Evolutionary conservation across 495 filamentous ascomycete species (phyloP).

Genomic region (Hyaloscypha hepaticicola): DNA sequence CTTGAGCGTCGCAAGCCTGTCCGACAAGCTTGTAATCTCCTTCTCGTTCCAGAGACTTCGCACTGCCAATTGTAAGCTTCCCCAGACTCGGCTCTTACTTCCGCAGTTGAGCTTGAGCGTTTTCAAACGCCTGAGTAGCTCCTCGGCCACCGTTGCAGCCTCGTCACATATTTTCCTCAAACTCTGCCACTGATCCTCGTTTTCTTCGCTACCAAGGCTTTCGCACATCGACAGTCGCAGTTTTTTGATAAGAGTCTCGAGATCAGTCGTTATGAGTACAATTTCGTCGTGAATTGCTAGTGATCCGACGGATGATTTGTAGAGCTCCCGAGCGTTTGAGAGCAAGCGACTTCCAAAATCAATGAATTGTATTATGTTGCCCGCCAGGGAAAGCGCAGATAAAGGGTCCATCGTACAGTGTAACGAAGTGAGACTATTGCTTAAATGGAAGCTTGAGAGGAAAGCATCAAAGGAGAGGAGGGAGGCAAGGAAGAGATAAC

Average conservation of each 20-base stretch:
- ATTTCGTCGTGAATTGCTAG: not conserved
- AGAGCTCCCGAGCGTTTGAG: not conserved
- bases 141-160: slow-evolving; percentile 1
- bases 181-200: not conserved
- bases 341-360: slow-evolving; percentile 6
- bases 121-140: not conserved
- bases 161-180: not conserved
- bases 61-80: not conserved
- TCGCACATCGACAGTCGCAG: not conserved
- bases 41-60: not conserved
- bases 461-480: too few species aligned
- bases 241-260: not conserved
- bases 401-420: slow-evolving; percentile 18
- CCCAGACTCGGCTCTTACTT: not conserved
- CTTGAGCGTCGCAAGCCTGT: not conserved
- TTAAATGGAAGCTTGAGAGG: too few species aligned
- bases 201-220: not conserved
- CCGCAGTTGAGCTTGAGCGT: not conserved
- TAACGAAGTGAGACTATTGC: too few species aligned
- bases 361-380: slow-evolving; percentile 8
- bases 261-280: not conserved
- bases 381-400: slow-evolving; percentile 4
- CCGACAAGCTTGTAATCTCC: not conserved
- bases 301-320: not conserved
- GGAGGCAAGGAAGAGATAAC: too few species aligned